Base-by-base conservation (phyloP, 495 filamentous ascomycete genomes). In the Ramalina peruviana region DNA sequence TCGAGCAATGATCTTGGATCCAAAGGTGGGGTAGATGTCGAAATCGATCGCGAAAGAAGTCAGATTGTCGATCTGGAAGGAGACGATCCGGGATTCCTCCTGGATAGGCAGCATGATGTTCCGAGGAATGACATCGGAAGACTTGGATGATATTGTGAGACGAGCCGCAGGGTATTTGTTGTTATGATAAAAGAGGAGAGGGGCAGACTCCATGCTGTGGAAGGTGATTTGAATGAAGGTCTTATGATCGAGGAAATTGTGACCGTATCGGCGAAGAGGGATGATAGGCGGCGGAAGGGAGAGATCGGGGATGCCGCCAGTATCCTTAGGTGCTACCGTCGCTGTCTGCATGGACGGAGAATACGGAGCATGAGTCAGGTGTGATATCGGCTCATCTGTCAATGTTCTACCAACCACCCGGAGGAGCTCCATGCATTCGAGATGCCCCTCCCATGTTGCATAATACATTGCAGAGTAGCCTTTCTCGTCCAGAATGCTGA, bases 161-260 rank as follows among this genome's bases (percentile, higher is more conserved):
- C 92, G 82, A 52, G 92, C 88, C 17, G 90, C 93, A 36, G 92
- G 93, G 60, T 97, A 92, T 58, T 94, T 94, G 62, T 84, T 86
- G 48, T 93, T 83, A 60, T 95, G 88, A 65, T 95, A 94, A 67
- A 98, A 97, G 12, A 80, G 62, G 46, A 98, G 78, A 3, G 88
- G 81, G 12, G 87, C 80, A 17, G 72, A 69, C 36, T 69, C 76
- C 20, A 74, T 69, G 53, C 81, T 78, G 45, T 88, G 84, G 56
- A 98, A 96, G 56, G 75, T 81, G 45, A 98, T 81, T 57, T 94
- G 85, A 4, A 98, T 75, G 49, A 95, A 90, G 0, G 89, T 90
- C 65, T 96, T 98, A 16, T 86, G 92, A 61, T 98, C 92, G 45
- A 98, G 70, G 72, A 97, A 98, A 63, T 97, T 98, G 68, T 98